Base-by-base conservation (phyloP, 1,139 yeast genomes). In the Magnusiomyces paraingens region DNA sequence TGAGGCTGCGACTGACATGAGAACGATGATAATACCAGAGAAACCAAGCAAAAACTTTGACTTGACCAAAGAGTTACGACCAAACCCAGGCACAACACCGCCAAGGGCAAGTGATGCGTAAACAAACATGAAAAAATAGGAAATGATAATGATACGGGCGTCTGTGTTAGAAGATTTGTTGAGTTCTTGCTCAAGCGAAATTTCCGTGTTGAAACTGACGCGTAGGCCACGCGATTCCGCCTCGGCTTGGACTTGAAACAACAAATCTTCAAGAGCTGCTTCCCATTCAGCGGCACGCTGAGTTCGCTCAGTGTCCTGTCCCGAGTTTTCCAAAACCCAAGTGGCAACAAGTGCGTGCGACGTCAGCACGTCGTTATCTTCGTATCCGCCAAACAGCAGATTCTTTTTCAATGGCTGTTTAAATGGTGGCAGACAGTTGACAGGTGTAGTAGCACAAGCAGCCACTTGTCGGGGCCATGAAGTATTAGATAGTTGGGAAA, bases 51-150 rank as follows among this genome's bases (percentile, higher is more conserved):
- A 76, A 60, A 89, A 82, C 60, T 94, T 79, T 0, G 95, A 83
- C 50, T 75, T 73, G 22, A 83, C 77, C 36, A 86, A 70, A 53
- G 70, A 67, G 11, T 58, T 46, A 15, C 61, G 62, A 29, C 62
- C 57, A 50, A 64, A 52, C 15, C 66, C 65, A 1, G 71, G 70
- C 48, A 72, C 56, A 61, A 73, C 76, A 1, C 88, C 84, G 1
- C 95, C 93, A 18, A 89, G 74, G 0, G 97, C 90, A 55, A 89
- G 66, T 0, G 96, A 85, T 0, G 95, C 95, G 66, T 93, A 93
- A 0, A 88, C 60, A 64, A 93, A 90, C 99, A 93, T 93, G n/a
- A 83, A 77, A 41, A 89, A 57, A 65, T 93, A 93, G 1, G 97
- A 90, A 6, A 86, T 65, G 1, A 81, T 72, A 5, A 93, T 80